These are phyloP conservation scores for Amanita phalloides DNA, from an alignment of 768 basidiomycete genomes.

Conservation along the genomic window DNA sequence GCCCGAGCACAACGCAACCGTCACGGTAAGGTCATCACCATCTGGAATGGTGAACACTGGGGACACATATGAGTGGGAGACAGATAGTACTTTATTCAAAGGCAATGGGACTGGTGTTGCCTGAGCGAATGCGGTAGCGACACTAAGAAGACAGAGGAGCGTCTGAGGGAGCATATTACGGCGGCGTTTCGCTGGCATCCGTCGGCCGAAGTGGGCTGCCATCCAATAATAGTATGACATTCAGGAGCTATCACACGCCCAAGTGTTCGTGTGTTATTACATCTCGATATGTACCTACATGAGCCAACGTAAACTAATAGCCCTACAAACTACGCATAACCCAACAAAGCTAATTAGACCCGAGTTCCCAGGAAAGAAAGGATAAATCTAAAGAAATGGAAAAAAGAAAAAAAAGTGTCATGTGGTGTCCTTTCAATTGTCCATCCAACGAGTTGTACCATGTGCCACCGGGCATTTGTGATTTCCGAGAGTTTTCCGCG, in stretches of 20 bases:
- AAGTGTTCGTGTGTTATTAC: background rate
- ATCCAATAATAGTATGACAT: too few relatives aligned
- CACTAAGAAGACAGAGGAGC: slow-evolving; percentile 22
- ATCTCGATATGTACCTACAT: slow-evolving; percentile 4
- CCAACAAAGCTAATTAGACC: slow-evolving; percentile 1
- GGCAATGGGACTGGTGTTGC: slow-evolving; percentile 16
- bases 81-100: slow-evolving; percentile 25
- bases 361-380: background rate
- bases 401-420: background rate
- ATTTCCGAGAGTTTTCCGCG: slow-evolving; percentile 39
- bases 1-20: slow-evolving; percentile 36
- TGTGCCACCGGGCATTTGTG: slow-evolving; percentile 46
- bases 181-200: background rate
- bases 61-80: slow-evolving; percentile 18
- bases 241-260: background rate
- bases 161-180: slow-evolving; percentile 23
- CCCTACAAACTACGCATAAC: background rate
- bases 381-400: background rate
- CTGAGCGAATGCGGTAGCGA: slow-evolving; percentile 21
- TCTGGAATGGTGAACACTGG: slow-evolving; percentile 31
- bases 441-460: slow-evolving; percentile 29
- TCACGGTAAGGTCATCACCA: slow-evolving; percentile 28
- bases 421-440: background rate
- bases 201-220: too few relatives aligned
- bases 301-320: background rate